These are phyloP conservation scores for Herpetomonas muscarum DNA, from an alignment of 208 protist species.

Conservation along the genomic window DNA sequence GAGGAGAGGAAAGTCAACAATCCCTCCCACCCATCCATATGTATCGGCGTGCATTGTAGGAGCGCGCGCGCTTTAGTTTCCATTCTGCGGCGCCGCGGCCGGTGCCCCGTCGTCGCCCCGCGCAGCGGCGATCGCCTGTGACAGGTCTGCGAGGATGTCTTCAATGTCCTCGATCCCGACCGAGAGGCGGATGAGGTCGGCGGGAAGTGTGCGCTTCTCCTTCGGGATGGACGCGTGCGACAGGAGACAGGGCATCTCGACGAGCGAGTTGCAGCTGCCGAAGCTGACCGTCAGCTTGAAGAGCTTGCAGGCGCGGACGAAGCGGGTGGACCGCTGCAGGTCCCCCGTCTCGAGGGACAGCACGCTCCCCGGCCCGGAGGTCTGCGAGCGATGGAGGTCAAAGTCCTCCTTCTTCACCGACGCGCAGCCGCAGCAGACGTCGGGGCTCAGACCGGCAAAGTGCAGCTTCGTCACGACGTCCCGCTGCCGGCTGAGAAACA, in stretches of 20 bases:
- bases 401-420: slow-evolving; percentile 75
- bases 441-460: slow-evolving; percentile 91
- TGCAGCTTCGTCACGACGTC: slow-evolving; percentile 77
- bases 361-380: slow-evolving; percentile 51
- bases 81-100: not conserved
- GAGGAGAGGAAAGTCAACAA: slow-evolving; percentile 6
- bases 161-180: slow-evolving; percentile 93
- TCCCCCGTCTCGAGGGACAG: slow-evolving; percentile 77
- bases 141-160: slow-evolving; percentile 89
- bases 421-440: slow-evolving; percentile 45
- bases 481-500: slow-evolving; percentile 56
- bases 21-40: not conserved
- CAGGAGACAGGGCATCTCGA: slow-evolving; percentile 91
- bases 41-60: no score
- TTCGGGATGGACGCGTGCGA: slow-evolving; percentile 94
- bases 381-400: slow-evolving; percentile 56
- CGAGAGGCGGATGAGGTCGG: slow-evolving; percentile 88
- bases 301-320: slow-evolving; percentile 81
- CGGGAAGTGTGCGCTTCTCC: slow-evolving; percentile 83
- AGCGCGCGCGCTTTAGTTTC: not conserved
- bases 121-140: slow-evolving; percentile 66
- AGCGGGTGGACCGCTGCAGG: slow-evolving; percentile 43
- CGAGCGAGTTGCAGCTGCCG: slow-evolving; percentile 92
- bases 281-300: slow-evolving; percentile 94
- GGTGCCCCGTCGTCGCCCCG: slow-evolving; percentile 16